phyloP scores from a whole-genome alignment of 176 grass and related monocot species.

The Leersia perrieri region DNA sequence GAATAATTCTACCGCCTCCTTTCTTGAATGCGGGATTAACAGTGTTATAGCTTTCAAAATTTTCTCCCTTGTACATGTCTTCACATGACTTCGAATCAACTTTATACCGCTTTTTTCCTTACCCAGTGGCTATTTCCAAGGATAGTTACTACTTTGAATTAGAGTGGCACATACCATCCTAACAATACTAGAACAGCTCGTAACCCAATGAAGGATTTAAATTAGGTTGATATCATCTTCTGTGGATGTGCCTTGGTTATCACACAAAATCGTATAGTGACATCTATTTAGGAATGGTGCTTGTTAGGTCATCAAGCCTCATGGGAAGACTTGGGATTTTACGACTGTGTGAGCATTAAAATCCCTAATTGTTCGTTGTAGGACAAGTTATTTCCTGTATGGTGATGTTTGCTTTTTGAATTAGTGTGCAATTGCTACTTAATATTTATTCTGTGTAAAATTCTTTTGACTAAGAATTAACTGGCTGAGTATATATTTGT shows the following conservation, averaged over 20 bases:
- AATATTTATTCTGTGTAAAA: not conserved
- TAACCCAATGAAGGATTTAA: not conserved
- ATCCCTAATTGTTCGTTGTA: not conserved
- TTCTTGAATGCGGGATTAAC: not conserved
- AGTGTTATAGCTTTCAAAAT: not conserved
- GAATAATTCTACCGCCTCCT: not conserved
- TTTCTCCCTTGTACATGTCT: not conserved
- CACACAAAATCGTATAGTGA: not conserved
- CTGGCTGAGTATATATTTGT: not conserved
- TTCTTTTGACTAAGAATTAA: conserved; percentile 15
- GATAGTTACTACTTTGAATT: not conserved
- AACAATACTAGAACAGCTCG: not conserved
- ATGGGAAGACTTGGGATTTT: not conserved
- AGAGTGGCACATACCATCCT: not conserved
- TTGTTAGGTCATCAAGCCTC: not conserved
- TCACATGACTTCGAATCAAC: not conserved
- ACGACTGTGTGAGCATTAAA: not conserved
- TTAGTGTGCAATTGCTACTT: not conserved
- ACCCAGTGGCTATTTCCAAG: not conserved
- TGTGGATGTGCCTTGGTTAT: not conserved
- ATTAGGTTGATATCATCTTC: not conserved
- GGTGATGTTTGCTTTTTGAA: not conserved
- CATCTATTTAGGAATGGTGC: not conserved
- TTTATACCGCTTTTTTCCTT: not conserved
- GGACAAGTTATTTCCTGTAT: not conserved